phyloP scores from a whole-genome alignment of 1,139 yeast species.

The Suhomyces wounanorum region DNA sequence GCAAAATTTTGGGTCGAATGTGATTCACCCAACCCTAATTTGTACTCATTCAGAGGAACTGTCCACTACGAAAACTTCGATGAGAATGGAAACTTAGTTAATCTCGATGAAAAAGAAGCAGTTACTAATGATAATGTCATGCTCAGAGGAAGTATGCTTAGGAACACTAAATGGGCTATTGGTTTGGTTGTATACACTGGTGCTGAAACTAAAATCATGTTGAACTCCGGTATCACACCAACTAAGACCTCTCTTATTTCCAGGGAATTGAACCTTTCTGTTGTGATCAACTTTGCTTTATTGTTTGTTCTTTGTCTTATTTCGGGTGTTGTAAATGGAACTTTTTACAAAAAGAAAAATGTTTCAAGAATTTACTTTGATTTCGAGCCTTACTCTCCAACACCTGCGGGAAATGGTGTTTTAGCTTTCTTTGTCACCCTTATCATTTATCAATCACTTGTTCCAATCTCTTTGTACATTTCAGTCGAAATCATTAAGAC shows the following conservation, averaged over 20 bases:
- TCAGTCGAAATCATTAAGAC: conserved; percentile 95
- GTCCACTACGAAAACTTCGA: conserved; percentile 59
- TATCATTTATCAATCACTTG: conserved; percentile 86
- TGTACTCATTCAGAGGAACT: conserved; percentile 89
- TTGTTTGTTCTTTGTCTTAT: conserved; percentile 78
- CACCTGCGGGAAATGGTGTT: conserved; percentile 77
- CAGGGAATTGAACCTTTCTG: conserved; percentile 79
- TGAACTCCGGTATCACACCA: conserved; percentile 92
- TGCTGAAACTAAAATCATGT: conserved; percentile 85
- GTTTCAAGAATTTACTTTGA: conserved; percentile 74
- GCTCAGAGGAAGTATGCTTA: conserved; percentile 85
- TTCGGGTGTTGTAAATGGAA: conserved; percentile 82
- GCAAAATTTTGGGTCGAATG: conserved; percentile 84
- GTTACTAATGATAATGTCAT: conserved; percentile 77
- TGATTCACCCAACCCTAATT: conserved; percentile 84
- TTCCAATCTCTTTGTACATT: conserved; percentile 92
- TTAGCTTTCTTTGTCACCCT: conserved; percentile 86
- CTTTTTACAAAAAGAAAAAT: conserved; percentile 54
- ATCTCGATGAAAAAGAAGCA: conserved; percentile 64
- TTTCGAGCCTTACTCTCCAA: conserved; percentile 45
- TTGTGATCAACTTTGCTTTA: conserved; percentile 72
- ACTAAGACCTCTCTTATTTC: conserved; percentile 84
- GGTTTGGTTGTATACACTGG: conserved; percentile 92
- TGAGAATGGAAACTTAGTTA: conserved; percentile 35
- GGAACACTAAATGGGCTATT: conserved; percentile 93